phyloP scores from a whole-genome alignment of 257 asterid species.

The Henckelia pumila region DNA sequence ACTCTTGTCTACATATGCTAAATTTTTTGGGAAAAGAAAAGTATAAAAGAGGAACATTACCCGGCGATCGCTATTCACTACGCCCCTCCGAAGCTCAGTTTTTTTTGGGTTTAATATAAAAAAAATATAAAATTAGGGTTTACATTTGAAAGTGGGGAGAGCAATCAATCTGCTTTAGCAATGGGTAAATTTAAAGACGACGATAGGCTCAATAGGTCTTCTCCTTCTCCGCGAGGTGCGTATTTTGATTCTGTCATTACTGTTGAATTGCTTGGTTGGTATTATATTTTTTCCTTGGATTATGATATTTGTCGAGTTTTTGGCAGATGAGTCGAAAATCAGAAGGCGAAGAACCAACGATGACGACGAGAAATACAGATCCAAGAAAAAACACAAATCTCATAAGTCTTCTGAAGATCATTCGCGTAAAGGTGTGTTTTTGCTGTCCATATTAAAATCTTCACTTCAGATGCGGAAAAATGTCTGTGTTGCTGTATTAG shows the following conservation, averaged over 20 bases:
- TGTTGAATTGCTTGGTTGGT: background rate
- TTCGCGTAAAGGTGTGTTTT: conserved; percentile 45
- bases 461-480: background rate
- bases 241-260: background rate
- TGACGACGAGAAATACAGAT: conserved; percentile 39
- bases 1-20: too few relatives aligned
- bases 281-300: background rate
- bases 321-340: conserved; percentile 41
- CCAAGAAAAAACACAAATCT: conserved; percentile 48
- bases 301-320: background rate
- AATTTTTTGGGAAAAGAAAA: too few relatives aligned
- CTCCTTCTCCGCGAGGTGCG: conserved; percentile 33
- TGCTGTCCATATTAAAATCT: background rate
- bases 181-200: conserved; percentile 48
- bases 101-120: too few relatives aligned
- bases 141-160: too few relatives aligned
- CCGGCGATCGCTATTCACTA: too few relatives aligned
- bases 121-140: too few relatives aligned
- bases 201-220: conserved; percentile 37
- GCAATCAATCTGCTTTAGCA: conserved; percentile 24
- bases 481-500: too few relatives aligned
- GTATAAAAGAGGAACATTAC: too few relatives aligned
- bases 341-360: conserved; percentile 39
- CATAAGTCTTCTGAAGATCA: conserved; percentile 45
- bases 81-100: too few relatives aligned